These are phyloP conservation scores for Beauveria asiatica DNA, from an alignment of 2,329 filamentous ascomycete species.

Conservation along the genomic window DNA sequence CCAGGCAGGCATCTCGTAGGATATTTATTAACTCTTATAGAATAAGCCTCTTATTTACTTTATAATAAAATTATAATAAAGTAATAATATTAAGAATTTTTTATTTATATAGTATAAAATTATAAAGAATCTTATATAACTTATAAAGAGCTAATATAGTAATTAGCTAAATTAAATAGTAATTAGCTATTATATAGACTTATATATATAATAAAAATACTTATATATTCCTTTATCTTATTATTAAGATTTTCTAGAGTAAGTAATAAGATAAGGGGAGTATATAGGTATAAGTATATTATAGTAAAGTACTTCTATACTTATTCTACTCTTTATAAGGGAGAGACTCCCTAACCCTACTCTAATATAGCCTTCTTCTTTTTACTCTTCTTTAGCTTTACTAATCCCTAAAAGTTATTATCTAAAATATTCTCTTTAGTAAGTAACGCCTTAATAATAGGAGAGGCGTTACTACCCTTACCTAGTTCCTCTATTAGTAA, in stretches of 20 bases:
- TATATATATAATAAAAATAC: slow-evolving; percentile 11
- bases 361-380: background rate
- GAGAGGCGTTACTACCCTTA: background rate
- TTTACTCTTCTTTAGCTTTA: background rate
- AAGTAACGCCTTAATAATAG: background rate
- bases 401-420: background rate
- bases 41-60: background rate
- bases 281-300: background rate
- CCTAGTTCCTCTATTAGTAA: background rate
- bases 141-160: slow-evolving; percentile 10
- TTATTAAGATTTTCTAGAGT: background rate
- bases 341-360: background rate
- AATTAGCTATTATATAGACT: slow-evolving; percentile 13
- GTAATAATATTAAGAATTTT: background rate
- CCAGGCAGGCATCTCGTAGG: too few species aligned
- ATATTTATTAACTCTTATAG: background rate
- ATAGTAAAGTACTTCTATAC: background rate
- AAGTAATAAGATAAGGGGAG: background rate
- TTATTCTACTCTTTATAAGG: background rate
- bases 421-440: background rate
- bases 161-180: slow-evolving; percentile 9
- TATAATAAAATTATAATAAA: background rate
- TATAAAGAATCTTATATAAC: slow-evolving; percentile 6
- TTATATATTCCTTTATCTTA: background rate
- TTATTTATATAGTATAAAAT: background rate